Evolutionary conservation across 2,329 filamentous ascomycete genomes (phyloP), one percentile per base, ranked within the genome.

Genomic region (Colletotrichum sp.): DNA sequence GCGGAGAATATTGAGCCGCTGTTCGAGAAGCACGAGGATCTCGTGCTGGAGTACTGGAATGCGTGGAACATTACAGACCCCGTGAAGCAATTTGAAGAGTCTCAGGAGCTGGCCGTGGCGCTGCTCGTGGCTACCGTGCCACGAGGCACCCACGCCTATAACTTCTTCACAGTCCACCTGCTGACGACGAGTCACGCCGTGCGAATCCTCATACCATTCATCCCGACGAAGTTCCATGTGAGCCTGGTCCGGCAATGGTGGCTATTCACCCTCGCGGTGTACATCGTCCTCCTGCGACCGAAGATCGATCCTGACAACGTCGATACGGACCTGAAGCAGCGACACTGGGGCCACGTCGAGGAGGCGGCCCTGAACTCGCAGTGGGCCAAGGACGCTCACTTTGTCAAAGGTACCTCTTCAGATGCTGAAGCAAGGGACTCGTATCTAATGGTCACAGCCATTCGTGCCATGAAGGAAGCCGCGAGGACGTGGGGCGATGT

Each of bases 41-140:
- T 93, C 0, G 87, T 98, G 18, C 84, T 98, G 62, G 94, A 98
- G 79, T 95, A 99, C 86, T 99, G 96, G 95, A 97, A 98, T 79
- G 93, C 94, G 5, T 98, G 96, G 96, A 88, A 89, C 12, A 88
- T 98, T 26, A 85, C 89, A 10, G 89, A 96, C 76, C 93, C 95
- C 1, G 88, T 89, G n/a, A 89, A 90, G 78, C 93, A 96, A 80
- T 98, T 99, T 81, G 90, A 92, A 74, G 90, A 94, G 72, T 95
- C 93, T 1, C 92, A 94, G 80, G 89, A 92, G 81, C 88, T 89
- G 1, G 91, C 91, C 0, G 87, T 92, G 0, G 90, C 91, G 0
- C 84, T 96, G 8, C 84, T 95, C 0, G 88, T 95, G 6, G 88
- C 90, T 8, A 92, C 91, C 5, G 90, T 92, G 3, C 82, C 87